These are phyloP conservation scores for Alternaria sp. DNA, from an alignment of 2,329 filamentous ascomycete genomes.

Conservation along the genomic window DNA sequence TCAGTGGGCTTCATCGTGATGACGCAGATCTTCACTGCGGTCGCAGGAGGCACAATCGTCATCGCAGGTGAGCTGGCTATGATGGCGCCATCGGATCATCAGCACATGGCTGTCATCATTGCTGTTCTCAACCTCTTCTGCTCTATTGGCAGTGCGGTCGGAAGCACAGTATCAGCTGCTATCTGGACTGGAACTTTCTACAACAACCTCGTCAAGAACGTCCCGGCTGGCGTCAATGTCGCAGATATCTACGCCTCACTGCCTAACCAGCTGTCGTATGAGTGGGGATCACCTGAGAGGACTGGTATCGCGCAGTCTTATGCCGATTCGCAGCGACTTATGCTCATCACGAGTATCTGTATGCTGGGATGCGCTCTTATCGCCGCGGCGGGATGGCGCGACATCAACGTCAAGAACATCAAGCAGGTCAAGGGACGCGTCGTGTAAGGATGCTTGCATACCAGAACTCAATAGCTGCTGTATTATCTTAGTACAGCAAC, in stretches of 20 bases:
- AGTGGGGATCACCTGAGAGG: conserved; percentile 56
- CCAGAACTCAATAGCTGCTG: too few species aligned
- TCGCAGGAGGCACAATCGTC: conserved; percentile 31
- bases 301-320: conserved; percentile 43
- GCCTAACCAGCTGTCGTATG: conserved; percentile 61
- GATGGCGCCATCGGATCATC: conserved; percentile 25
- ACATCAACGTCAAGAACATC: conserved; percentile 53
- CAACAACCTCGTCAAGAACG: conserved; percentile 51
- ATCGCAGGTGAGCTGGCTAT: conserved; percentile 29
- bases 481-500: too few species aligned
- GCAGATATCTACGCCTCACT: conserved; percentile 58
- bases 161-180: conserved; percentile 62
- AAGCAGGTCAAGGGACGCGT: conserved; percentile 59
- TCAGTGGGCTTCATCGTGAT: conserved; percentile 38
- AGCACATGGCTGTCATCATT: conserved; percentile 26
- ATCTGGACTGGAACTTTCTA: conserved; percentile 68
- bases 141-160: conserved; percentile 56
- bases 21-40: conserved; percentile 35
- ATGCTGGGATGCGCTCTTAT: conserved; percentile 35
- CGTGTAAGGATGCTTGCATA: neutral
- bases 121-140: conserved; percentile 64
- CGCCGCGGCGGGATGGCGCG: conserved; percentile 53
- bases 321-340: conserved; percentile 34
- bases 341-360: conserved; percentile 36
- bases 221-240: conserved; percentile 51